These are phyloP conservation scores for Jimgerdemannia flammicorona DNA, from an alignment of 192 early-diverging fungal species.

Conservation along the genomic window DNA sequence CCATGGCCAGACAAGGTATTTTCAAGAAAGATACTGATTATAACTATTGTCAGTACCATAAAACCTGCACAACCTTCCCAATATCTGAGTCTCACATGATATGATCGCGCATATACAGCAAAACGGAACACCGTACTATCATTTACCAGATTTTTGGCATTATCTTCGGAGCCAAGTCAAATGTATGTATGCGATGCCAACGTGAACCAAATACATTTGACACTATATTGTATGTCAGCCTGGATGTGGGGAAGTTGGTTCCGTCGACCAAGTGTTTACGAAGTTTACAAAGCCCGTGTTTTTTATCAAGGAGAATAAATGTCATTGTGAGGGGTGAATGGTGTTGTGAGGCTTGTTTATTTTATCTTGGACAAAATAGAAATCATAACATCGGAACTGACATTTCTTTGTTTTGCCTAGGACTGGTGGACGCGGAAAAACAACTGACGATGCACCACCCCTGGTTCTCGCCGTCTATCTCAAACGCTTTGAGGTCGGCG, in stretches of 20 bases:
- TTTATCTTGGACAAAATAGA: no score
- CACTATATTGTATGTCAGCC: slow-evolving; percentile 68
- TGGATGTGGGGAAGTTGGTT: slow-evolving; percentile 69
- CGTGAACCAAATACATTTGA: slow-evolving; percentile 75
- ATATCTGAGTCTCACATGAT: no score
- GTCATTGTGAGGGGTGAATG: slow-evolving; percentile 72
- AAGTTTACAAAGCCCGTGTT: slow-evolving; percentile 69
- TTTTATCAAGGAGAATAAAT: slow-evolving; percentile 65
- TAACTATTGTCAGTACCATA: no score
- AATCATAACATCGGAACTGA: no score
- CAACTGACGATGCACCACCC: slow-evolving; percentile 76
- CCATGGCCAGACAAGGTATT: slow-evolving; percentile 49
- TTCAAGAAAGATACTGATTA: no score
- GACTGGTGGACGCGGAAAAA: slow-evolving; percentile 75
- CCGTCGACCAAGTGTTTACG: slow-evolving; percentile 61
- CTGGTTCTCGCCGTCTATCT: slow-evolving; percentile 72
- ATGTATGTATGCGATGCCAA: slow-evolving; percentile 69
- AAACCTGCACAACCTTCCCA: no score
- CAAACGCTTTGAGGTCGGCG: slow-evolving; percentile 75
- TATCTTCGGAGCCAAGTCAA: slow-evolving; percentile 74
- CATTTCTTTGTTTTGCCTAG: slow-evolving; percentile 9
- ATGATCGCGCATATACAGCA: no score
- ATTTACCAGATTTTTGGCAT: slow-evolving; percentile 80
- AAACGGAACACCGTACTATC: slow-evolving; percentile 63
- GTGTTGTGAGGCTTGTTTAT: no score